Evolutionary conservation across 139 green algal genomes (phyloP).

Genomic region (Picochlorum costavermella): DNA sequence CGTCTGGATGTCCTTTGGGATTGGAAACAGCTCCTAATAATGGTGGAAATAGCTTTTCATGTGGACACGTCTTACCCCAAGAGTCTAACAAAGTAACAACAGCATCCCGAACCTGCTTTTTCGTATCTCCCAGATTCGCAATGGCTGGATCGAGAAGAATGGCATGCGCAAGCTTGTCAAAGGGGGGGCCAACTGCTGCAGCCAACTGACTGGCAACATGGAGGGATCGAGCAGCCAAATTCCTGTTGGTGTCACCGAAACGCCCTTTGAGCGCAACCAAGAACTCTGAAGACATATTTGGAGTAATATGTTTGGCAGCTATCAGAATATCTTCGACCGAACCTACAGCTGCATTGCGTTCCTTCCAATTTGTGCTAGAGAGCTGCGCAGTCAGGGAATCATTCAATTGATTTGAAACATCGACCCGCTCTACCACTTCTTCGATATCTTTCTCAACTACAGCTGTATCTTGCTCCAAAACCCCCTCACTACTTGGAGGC

Average conservation of each 20-base stretch:
- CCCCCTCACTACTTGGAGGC: constrained; percentile 4
- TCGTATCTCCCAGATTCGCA: constrained; percentile 78
- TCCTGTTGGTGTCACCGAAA: constrained; percentile 88
- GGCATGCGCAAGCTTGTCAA: constrained; percentile 44
- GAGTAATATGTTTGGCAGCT: constrained; percentile 37
- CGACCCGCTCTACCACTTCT: constrained; percentile 64
- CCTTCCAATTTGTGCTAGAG: constrained; percentile 82
- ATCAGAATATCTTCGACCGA: constrained; percentile 50
- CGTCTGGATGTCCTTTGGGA: constrained; percentile 61
- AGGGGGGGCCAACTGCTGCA: constrained; percentile 67
- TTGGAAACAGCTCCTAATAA: constrained; percentile 42
- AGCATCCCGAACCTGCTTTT: constrained; percentile 67
- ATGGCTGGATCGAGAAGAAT: constrained; percentile 53
- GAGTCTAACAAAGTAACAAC: constrained; percentile 71
- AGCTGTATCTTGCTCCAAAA: constrained; percentile 10
- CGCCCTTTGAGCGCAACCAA: constrained; percentile 32
- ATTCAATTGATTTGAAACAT: constrained; percentile 65
- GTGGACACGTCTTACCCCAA: constrained; percentile 46
- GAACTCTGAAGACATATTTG: constrained; percentile 34
- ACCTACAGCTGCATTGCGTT: constrained; percentile 78
- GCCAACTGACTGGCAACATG: constrained; percentile 68
- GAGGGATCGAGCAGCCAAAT: constrained; percentile 67
- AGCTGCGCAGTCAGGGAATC: constrained; percentile 40
- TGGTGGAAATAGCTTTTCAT: constrained; percentile 43
- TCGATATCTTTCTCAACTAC: constrained; percentile 13